Evolutionary conservation across 1,284 basidiomycete species (phyloP).

Genomic region (Heterobasidion occidentale): DNA sequence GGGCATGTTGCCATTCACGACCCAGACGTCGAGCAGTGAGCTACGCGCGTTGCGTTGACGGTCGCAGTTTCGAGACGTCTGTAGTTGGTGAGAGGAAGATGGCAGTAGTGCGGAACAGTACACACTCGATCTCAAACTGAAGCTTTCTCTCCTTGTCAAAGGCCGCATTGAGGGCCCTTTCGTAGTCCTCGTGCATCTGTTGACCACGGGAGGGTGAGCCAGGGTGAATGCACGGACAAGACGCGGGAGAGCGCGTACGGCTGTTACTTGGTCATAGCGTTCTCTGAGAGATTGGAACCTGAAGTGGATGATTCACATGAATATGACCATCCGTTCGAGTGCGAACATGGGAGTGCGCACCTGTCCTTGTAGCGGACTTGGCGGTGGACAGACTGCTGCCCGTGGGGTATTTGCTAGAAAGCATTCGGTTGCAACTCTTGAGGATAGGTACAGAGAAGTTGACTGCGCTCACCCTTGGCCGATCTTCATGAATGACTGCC

Average conservation of each 20-base stretch:
- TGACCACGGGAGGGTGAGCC: too few species aligned
- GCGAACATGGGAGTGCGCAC: constrained; percentile 2
- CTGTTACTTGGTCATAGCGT: constrained; percentile 3
- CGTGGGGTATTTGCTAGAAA: neutral
- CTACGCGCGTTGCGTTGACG: constrained; percentile 4
- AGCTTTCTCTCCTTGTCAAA: constrained; percentile 4
- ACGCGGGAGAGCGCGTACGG: neutral
- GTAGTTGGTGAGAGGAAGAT: neutral
- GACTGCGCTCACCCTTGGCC: constrained; percentile 3
- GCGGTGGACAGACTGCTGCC: neutral
- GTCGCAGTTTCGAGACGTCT: neutral
- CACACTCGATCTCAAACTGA: constrained; percentile 5
- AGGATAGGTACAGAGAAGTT: neutral
- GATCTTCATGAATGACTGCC: constrained; percentile 11
- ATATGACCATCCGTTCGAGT: neutral
- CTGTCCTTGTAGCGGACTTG: constrained; percentile 13
- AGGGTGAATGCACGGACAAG: neutral
- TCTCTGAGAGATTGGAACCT: constrained; percentile 13
- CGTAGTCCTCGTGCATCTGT: constrained; percentile 1
- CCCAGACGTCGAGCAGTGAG: neutral
- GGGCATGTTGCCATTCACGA: neutral
- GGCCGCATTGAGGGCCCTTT: neutral
- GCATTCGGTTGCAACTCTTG: neutral
- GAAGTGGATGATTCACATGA: neutral
- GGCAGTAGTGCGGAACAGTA: neutral